Base-by-base conservation (phyloP, 306 rosid species). In the Vigna mungo region DNA sequence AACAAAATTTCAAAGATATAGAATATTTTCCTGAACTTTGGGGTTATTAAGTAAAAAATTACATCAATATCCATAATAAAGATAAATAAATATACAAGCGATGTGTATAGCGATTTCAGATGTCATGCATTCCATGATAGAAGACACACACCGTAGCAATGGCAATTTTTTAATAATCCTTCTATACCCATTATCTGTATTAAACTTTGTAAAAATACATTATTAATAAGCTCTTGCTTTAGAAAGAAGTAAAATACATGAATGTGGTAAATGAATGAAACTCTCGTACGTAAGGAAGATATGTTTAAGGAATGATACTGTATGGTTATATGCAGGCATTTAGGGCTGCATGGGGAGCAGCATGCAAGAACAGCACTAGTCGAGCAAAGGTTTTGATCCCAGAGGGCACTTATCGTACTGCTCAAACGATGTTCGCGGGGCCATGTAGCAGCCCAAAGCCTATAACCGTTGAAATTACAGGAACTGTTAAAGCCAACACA, bases 321-420 rank as follows among this genome's bases (percentile, higher is more conserved):
- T 27, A 12, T 25, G 20, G 10, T 55, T 49, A 13, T 56, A 2
- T 23, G 83, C 72, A 91, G 98, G 88, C 91, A 60, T 84, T 93
- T 80, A 91, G 84, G 80, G 79, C 72, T 17, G 89, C 98, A 9
- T 93, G 96, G 97, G 64, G 47, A 6, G 81, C 48, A 41, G 97
- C 98, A 30, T 93, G 98, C 59, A 87, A 77, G 66, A 75, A 85
- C 17, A 54, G 58, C 16, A 84, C 83, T 2, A 49, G 58, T 0
- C 62, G 27, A 2, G 75, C 90, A 9, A 93, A 67, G 85, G 78
- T 93, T 71, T 12, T 88, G 79, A 73, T 93, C 47, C 97, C 98
- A 9, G 17, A 5, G 1, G 98, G 93, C 10, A 63, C 62, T 18
- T 93, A 72, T 75, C 23, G 79, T 58, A 21, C 74, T 1, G 93